Base-by-base conservation (phyloP, 1,139 yeast genomes). In the Suhomyces wounanorum region DNA sequence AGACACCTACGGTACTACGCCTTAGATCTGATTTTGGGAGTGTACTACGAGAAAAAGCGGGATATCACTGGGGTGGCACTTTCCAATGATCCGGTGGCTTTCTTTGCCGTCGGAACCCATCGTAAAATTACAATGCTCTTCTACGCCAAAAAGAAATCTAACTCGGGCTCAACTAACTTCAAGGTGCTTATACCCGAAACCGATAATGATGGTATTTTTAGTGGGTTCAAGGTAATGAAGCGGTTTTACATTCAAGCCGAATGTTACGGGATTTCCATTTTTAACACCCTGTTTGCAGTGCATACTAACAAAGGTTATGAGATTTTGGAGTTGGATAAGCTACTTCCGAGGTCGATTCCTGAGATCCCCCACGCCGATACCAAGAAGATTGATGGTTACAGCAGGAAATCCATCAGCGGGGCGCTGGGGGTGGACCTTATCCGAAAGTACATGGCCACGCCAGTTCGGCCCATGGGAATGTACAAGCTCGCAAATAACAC, bases 301-400 rank as follows among this genome's bases (percentile, higher is more conserved):
- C 88, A 86, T 60, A 80, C 91, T 2, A 71, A 81, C 39, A 82
- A 82, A 57, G 94, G 94, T 0, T 84, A 87, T 58, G 87, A 88
- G 56, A 77, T 87, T 18, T 71, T 85, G 60, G 81, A 86, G 13
- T 73, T 87, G 49, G 86, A 85, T 59, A 81, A 82, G 55, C 68
- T 79, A 30, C 74, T 78, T 23, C 81, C 87, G 1, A 72, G 84
- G 54, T 78, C 84, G 9, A 76, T 83, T 14, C 84, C 91, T 5
- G 78, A 75, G 44, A 55, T 78, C 16, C 73, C 78, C 0, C 53
- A 51, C 10, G 47, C 51, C 6, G 72, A 65, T 13, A 43, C 58
- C 6, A 67, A 61, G 56, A 70, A 65, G 48, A 60, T 68, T 13
- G 78, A 73, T 52, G 72, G 69, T 1, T 72, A 65, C 53, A 63